Evolutionary conservation across 768 basidiomycete genomes (phyloP).

Genomic region (Harrya chromipes): DNA sequence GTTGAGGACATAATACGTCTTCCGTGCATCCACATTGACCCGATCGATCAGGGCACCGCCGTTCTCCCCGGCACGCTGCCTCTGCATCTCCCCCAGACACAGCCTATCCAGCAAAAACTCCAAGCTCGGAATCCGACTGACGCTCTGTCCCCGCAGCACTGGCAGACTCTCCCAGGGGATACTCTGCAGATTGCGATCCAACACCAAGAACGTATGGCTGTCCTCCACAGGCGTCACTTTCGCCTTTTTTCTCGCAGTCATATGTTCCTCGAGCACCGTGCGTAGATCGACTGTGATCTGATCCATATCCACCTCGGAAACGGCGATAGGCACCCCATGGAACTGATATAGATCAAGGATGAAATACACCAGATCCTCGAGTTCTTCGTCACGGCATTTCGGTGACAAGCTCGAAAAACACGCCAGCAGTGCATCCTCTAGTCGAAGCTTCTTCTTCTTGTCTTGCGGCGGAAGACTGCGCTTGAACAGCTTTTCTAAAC

Average conservation of each 20-base stretch:
- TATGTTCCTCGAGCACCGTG: conserved; percentile 69
- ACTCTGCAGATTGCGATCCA: conserved; percentile 86
- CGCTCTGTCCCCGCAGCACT: conserved; percentile 73
- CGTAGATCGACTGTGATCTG: conserved; percentile 88
- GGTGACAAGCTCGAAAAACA: conserved; percentile 84
- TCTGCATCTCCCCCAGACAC: conserved; percentile 51
- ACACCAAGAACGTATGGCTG: conserved; percentile 80
- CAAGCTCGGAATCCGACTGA: conserved; percentile 90
- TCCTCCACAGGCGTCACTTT: conserved; percentile 37
- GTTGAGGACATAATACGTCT: conserved; percentile 83
- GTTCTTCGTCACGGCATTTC: conserved; percentile 85
- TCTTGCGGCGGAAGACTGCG: conserved; percentile 59
- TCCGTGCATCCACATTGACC: conserved; percentile 58
- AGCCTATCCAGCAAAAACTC: conserved; percentile 87
- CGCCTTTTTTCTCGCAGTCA: conserved; percentile 35
- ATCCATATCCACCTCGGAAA: conserved; percentile 88
- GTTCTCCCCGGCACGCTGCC: conserved; percentile 11
- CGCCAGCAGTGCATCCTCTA: conserved; percentile 76
- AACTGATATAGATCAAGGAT: conserved; percentile 93
- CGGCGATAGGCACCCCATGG: conserved; percentile 83
- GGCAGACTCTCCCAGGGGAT: conserved; percentile 98
- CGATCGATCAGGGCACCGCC: conserved; percentile 37
- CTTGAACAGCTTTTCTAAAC: conserved; percentile 75
- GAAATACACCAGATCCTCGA: conserved; percentile 94
- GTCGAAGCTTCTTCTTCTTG: conserved; percentile 52